Evolutionary conservation across 352 stramenopile species (phyloP).

Genomic region (Phytopythium helicoides): DNA sequence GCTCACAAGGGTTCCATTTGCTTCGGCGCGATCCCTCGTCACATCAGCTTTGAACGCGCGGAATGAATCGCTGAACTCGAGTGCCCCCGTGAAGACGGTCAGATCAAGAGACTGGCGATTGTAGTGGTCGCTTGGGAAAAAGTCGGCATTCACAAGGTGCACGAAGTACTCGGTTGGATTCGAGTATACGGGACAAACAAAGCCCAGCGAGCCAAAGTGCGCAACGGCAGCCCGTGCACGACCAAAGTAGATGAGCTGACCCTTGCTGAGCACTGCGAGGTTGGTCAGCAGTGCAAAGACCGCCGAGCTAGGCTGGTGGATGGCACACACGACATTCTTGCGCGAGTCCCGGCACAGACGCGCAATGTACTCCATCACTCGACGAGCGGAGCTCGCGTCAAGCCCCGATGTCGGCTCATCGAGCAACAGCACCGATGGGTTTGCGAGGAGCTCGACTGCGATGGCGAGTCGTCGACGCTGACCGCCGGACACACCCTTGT

Average conservation of each 20-base stretch:
- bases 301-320: slow-evolving; percentile 83
- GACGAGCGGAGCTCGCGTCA: slow-evolving; percentile 86
- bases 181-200: slow-evolving; percentile 58
- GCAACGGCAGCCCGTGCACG: slow-evolving; percentile 43
- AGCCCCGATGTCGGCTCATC: slow-evolving; percentile 93
- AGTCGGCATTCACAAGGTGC: slow-evolving; percentile 61
- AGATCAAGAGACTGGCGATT: slow-evolving; percentile 4
- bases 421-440: slow-evolving; percentile 94
- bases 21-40: slow-evolving; percentile 22
- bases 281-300: slow-evolving; percentile 74
- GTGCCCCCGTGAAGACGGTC: slow-evolving; percentile 32
- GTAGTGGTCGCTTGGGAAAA: slow-evolving; percentile 25
- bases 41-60: slow-evolving; percentile 30
- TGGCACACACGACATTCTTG: slow-evolving; percentile 79
- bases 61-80: slow-evolving; percentile 22
- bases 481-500: slow-evolving; percentile 83
- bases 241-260: slow-evolving; percentile 90
- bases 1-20: slow-evolving; percentile 3
- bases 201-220: slow-evolving; percentile 53
- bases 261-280: slow-evolving; percentile 54
- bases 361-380: slow-evolving; percentile 82
- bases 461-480: slow-evolving; percentile 93
- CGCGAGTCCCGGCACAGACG: slow-evolving; percentile 37
- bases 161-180: slow-evolving; percentile 71
- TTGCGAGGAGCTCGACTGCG: slow-evolving; percentile 90